Evolutionary conservation across 2,329 filamentous ascomycete genomes (phyloP).

Genomic region (Scedosporium aurantiacum): DNA sequence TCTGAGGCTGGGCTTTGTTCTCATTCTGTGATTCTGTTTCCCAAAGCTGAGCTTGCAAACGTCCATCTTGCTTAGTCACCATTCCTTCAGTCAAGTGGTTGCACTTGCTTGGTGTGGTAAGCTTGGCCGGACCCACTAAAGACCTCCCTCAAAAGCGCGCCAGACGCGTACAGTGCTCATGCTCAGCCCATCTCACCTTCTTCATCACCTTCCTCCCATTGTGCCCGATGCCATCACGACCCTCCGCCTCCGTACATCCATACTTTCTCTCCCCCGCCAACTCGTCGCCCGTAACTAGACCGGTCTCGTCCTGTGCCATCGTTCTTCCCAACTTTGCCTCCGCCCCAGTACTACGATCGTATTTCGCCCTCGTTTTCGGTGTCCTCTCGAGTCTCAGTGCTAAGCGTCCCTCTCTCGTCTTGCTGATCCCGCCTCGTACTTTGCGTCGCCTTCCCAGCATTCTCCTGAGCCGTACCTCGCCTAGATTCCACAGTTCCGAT

Average conservation of each 20-base stretch:
- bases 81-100: too few species aligned
- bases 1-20: background rate
- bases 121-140: too few species aligned
- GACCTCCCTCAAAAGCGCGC: background rate
- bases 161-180: background rate
- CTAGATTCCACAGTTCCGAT: too few species aligned
- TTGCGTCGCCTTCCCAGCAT: too few species aligned
- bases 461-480: too few species aligned
- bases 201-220: background rate
- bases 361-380: background rate
- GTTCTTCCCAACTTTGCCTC: background rate
- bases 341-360: background rate
- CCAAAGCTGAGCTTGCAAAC: background rate
- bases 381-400: too few species aligned
- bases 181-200: background rate
- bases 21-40: too few species aligned
- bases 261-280: background rate
- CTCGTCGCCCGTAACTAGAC: background rate
- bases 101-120: too few species aligned
- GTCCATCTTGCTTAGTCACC: background rate
- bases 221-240: background rate
- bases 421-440: too few species aligned
- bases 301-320: background rate
- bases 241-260: background rate
- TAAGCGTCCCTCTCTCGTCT: too few species aligned